These are phyloP conservation scores for Domatiomyces catenatus DNA, from an alignment of 2,329 filamentous ascomycete genomes.

Conservation along the genomic window DNA sequence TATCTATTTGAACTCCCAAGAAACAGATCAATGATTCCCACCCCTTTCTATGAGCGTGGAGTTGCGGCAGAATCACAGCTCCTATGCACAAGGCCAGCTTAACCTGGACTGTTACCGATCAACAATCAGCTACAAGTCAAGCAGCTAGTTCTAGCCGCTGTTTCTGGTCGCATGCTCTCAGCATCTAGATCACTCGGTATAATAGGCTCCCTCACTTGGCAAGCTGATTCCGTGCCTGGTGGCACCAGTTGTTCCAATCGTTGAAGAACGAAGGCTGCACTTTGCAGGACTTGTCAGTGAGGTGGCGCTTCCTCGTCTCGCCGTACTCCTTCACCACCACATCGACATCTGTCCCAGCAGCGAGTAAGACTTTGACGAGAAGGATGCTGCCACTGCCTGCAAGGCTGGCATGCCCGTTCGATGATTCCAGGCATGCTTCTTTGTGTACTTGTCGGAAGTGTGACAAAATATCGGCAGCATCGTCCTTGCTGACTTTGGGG, in stretches of 20 bases:
- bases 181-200: too few relatives aligned
- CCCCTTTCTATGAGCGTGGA: too few relatives aligned
- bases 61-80: too few relatives aligned
- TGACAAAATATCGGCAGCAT: conserved; percentile 20
- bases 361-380: conserved; percentile 33
- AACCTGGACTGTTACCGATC: too few relatives aligned
- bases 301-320: conserved; percentile 44
- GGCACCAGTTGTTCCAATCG: conserved; percentile 62
- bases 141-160: too few relatives aligned
- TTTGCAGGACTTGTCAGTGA: conserved; percentile 40
- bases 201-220: conserved; percentile 1
- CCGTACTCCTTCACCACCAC: conserved; percentile 31
- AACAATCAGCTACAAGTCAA: too few relatives aligned
- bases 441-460: conserved; percentile 50
- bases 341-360: conserved; percentile 40
- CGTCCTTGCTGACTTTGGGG: conserved; percentile 24
- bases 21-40: too few relatives aligned
- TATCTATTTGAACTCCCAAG: too few relatives aligned
- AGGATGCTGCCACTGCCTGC: conserved; percentile 46
- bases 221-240: conserved; percentile 28
- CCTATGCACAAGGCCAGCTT: too few relatives aligned
- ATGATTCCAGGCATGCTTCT: conserved; percentile 39
- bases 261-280: conserved; percentile 52
- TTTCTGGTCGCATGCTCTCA: too few relatives aligned
- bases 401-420: conserved; percentile 57